Percentiles rank a stretch among this genome's conserved stretches.
Conservation (phyloP, 106 monocot species). For the Agapanthus africanus region DNA sequence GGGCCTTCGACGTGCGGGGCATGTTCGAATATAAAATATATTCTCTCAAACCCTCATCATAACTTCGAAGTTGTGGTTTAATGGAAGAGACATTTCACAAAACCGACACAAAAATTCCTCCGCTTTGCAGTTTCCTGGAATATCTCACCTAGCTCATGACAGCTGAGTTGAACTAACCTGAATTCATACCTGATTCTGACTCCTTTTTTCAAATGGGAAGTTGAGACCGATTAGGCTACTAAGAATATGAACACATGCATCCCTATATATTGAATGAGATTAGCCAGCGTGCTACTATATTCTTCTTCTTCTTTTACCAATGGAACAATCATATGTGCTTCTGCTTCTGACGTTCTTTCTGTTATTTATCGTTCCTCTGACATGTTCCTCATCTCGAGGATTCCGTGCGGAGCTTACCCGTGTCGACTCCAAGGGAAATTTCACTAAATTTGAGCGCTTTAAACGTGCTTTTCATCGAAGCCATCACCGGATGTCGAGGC, state of each 20-base stretch:
- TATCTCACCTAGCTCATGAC: neutral
- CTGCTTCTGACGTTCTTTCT: neutral
- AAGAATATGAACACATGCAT: neutral
- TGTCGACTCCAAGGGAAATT: constrained; percentile 15
- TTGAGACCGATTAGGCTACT: neutral
- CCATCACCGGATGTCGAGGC: constrained; percentile 21
- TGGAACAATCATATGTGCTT: neutral
- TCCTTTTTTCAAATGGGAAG: neutral
- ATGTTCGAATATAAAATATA: too few relatives aligned
- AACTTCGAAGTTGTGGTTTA: too few relatives aligned
- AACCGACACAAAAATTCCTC: too few relatives aligned
- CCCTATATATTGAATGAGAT: neutral
- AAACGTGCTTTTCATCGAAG: constrained; percentile 25
- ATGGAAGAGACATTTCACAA: too few relatives aligned
- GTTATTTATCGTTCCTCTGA: neutral
- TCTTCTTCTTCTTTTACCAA: neutral
- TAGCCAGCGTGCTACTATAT: neutral
- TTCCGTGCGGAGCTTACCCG: constrained; percentile 16
- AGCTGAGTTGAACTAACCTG: too few relatives aligned
- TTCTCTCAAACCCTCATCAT: too few relatives aligned
- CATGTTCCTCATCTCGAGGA: neutral
- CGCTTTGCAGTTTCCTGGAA: too few relatives aligned
- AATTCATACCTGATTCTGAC: neutral
- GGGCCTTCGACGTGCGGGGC: too few relatives aligned
- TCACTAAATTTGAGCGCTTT: constrained; percentile 20